phyloP scores from a whole-genome alignment of 306 rosid species.

The Crataegus laevigata region DNA sequence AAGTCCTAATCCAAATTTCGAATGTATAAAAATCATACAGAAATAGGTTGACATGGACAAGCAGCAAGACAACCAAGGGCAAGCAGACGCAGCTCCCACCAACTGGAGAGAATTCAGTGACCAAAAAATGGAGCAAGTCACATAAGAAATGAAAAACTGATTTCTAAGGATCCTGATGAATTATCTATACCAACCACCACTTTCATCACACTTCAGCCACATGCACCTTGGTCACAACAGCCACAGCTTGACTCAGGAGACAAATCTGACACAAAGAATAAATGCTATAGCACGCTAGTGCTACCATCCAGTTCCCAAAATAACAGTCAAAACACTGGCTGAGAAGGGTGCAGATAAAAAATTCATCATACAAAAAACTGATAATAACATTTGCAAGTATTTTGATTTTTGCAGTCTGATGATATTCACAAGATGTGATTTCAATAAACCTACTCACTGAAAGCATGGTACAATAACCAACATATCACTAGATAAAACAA shows the following conservation, averaged over 20 bases:
- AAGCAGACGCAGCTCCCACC: not conserved
- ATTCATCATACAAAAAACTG: not conserved
- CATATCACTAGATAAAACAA: not conserved
- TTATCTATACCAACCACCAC: not conserved
- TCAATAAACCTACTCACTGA: not conserved
- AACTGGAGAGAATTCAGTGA: not conserved
- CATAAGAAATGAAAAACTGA: not conserved
- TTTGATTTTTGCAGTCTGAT: not conserved
- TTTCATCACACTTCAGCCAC: not conserved
- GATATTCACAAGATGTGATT: not conserved
- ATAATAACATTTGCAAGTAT: not conserved
- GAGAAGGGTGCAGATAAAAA: not conserved
- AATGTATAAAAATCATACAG: too few relatives aligned
- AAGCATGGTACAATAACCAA: not conserved
- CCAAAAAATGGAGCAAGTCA: not conserved
- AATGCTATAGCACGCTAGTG: not conserved
- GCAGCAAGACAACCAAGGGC: not conserved
- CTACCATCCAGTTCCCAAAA: not conserved
- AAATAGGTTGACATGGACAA: not conserved
- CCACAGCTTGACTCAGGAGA: not conserved
- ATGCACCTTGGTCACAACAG: not conserved
- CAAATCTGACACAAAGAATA: not conserved
- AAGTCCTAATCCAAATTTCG: too few relatives aligned
- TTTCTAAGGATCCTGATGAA: not conserved
- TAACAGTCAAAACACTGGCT: not conserved